Evolutionary conservation across 495 filamentous ascomycete genomes (phyloP).

Genomic region (Aspergillus wentii): DNA sequence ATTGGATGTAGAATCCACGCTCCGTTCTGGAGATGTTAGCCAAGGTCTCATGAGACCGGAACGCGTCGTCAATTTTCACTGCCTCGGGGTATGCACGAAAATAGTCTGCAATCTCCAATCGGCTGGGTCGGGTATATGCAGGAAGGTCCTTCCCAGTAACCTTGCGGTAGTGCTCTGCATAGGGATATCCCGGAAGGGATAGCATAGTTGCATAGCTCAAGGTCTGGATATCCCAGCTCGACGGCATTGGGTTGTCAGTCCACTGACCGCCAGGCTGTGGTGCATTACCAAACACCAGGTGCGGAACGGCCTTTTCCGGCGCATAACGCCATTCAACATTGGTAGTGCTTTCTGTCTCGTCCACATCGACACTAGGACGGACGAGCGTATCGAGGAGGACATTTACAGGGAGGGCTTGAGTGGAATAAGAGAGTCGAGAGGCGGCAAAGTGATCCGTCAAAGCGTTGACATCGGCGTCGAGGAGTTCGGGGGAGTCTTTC

Average conservation of each 20-base stretch:
- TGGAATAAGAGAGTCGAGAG: conserved; percentile 59
- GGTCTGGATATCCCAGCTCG: conserved; percentile 54
- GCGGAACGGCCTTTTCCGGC: conserved; percentile 48
- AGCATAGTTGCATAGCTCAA: conserved; percentile 65
- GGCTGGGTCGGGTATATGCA: conserved; percentile 53
- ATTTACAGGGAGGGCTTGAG: conserved; percentile 61
- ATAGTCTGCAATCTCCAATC: conserved; percentile 56
- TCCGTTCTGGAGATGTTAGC: conserved; percentile 38
- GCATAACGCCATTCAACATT: conserved; percentile 54
- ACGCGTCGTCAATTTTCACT: conserved; percentile 47
- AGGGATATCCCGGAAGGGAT: conserved; percentile 59
- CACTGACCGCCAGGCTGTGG: conserved; percentile 57
- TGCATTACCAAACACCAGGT: conserved; percentile 54
- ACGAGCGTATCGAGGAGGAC: conserved; percentile 60
- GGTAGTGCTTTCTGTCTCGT: conserved; percentile 41
- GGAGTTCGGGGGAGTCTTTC: conserved; percentile 30
- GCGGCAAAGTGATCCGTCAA: conserved; percentile 60
- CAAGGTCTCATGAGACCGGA: conserved; percentile 41
- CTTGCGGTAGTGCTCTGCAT: conserved; percentile 47
- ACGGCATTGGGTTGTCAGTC: conserved; percentile 51
- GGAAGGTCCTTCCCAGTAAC: conserved; percentile 38
- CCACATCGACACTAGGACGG: conserved; percentile 59
- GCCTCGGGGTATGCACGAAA: conserved; percentile 50
- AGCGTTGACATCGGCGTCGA: conserved; percentile 40
- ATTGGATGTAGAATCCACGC: conserved; percentile 48